Conservation (phyloP, 805 yeast genomes). For the Lipomyces anomalus region DNA sequence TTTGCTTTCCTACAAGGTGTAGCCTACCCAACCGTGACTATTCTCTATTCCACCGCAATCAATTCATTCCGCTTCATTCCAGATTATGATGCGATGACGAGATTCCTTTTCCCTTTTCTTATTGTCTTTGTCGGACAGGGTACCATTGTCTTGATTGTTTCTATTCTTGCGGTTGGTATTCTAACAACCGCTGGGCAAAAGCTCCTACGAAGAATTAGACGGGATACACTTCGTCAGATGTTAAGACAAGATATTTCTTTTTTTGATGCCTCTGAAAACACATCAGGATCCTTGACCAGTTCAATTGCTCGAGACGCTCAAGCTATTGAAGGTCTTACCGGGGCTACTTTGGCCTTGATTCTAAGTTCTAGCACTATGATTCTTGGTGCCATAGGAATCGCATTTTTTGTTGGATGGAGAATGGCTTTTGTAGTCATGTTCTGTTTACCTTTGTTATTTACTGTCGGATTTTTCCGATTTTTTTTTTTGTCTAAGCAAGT, state of each 20-base stretch:
- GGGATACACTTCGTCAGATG: conserved; percentile 31
- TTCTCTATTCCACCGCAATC: conserved; percentile 24
- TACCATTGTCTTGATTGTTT: conserved; percentile 1
- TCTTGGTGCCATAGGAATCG: conserved; percentile 37
- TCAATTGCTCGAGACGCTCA: conserved; percentile 39
- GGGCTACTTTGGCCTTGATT: conserved; percentile 39
- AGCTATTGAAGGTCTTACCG: conserved; percentile 36
- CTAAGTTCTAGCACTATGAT: conserved; percentile 34
- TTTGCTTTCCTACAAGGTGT: conserved; percentile 29
- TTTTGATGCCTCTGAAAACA: conserved; percentile 35
- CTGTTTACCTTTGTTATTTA: conserved; percentile 32
- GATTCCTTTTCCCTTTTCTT: conserved; percentile 2
- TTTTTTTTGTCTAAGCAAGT: conserved; percentile 32
- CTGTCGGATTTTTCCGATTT: conserved; percentile 38
- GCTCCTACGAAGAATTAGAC: conserved; percentile 34
- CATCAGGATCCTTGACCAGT: conserved; percentile 37
- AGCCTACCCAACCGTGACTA: conserved; percentile 12
- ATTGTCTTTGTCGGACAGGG: conserved; percentile 7
- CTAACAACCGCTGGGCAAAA: conserved; percentile 31
- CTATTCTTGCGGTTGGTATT: conserved; percentile 29
- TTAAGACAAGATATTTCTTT: conserved; percentile 36
- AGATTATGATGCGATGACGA: not conserved
- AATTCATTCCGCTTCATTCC: conserved; percentile 20
- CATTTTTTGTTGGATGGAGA: conserved; percentile 37
- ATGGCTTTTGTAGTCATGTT: conserved; percentile 39